Percentiles rank a stretch among this genome's conserved stretches.
Conservation (phyloP, 768 basidiomycete genomes). For the Leccinum olivaceopallidum region DNA sequence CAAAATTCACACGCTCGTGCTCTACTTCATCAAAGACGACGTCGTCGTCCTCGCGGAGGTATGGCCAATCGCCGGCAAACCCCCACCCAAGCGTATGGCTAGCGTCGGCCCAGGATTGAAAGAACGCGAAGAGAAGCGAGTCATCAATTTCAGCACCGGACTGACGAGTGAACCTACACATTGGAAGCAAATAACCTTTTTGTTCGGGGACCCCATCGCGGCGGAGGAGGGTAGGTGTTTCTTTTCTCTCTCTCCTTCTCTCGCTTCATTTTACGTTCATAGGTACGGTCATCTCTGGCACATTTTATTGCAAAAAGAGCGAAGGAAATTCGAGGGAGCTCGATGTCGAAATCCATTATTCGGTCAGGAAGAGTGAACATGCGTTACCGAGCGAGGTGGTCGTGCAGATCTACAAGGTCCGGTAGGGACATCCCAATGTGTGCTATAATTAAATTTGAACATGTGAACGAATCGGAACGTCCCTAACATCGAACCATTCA, state of each 20-base stretch:
- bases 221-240: conserved; percentile 65
- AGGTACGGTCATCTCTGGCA: conserved; percentile 78
- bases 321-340: conserved; percentile 81
- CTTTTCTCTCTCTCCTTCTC: neutral
- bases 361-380: conserved; percentile 43
- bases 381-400: conserved; percentile 42
- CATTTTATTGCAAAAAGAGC: conserved; percentile 84
- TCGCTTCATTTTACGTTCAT: neutral
- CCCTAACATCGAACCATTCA: neutral
- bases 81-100: conserved; percentile 56
- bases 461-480: neutral
- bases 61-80: conserved; percentile 75
- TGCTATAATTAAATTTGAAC: neutral
- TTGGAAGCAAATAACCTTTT: conserved; percentile 94
- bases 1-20: conserved; percentile 76
- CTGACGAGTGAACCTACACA: conserved; percentile 87
- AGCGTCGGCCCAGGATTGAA: conserved; percentile 49
- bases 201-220: conserved; percentile 76
- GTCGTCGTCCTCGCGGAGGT: conserved; percentile 67
- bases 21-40: conserved; percentile 79
- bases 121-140: conserved; percentile 38
- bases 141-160: conserved; percentile 87
- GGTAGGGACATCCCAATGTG: conserved; percentile 38
- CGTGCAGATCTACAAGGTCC: conserved; percentile 79
- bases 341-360: conserved; percentile 87